Base-by-base conservation (phyloP, 2,329 filamentous ascomycete genomes). In the Plenodomus biglobosus region DNA sequence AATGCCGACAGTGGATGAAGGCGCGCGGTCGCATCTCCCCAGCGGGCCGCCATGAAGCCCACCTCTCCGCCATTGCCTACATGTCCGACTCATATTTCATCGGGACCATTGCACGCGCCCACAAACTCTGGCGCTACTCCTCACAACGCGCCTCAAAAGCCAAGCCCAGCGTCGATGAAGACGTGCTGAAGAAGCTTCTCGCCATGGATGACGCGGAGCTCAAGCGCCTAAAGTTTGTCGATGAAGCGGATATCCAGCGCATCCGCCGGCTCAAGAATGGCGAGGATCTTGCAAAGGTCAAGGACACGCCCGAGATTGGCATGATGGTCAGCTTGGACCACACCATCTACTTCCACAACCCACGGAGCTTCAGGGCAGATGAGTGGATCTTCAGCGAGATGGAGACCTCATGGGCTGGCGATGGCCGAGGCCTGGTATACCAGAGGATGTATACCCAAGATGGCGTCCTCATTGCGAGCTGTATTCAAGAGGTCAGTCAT, bases 51-150 rank as follows among this genome's bases (percentile, higher is more conserved):
- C 83, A 86, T 55, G 82, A 87, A 62, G 90, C 91, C 10, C 92
- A 97, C 68, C 78, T 96, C 30, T 87, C 83, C 32, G 94, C 94
- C 8, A 79, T 99, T 53, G 92, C 92, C 19, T 99, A 97, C 76
- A 88, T 97, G 77, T 90, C 86, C 20, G 92, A 97, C 74, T 88
- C 83, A 66, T 94, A 89, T 75, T 97, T 99, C 74, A 92, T 97
- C 70, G 92, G 89, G 34, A 96, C 92, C 1, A 84, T 96, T 7
- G 79, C 86, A 21, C 84, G 90, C 17, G 85, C 92, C 45, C 92
- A 96, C 72, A 81, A 84, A 47, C 79, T 96, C 30, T 92, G 88
- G 81, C 80, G 88, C 13, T 90, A 88, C 68, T 83, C 81, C 1
- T 80, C 76, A 11, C 78, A 52, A 3, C 65, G 70, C 52, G 64